Base-by-base conservation (phyloP, 257 asterid species). In the Lycium barbarum region DNA sequence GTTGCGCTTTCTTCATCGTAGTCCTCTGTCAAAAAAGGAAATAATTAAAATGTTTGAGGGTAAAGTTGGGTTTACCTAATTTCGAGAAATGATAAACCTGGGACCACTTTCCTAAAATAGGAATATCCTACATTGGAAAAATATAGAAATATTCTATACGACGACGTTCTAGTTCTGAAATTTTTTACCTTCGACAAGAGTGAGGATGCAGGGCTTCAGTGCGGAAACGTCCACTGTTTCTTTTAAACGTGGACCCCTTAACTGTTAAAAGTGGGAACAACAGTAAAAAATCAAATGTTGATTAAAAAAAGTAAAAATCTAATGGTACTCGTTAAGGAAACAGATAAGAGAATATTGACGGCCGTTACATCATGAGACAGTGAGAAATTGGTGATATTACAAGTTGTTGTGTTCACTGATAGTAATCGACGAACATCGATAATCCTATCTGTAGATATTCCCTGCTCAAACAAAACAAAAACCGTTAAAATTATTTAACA, bases 191-290 rank as follows among this genome's bases (percentile, higher is more conserved):
- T 95, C 98, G n/a, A 89, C 92, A 26, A 96, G 96, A 0, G 93
- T 90, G 79, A 96, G 98, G 87, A 88, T 63, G 90, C 95, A 93
- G 83, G 99, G 99, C 71, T 95, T 96, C 88, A 96, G 88, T 84
- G 99, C 98, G 88, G 98, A 89, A 65, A 96, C 93, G 92, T 96
- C 98, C 91, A 95, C 98, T 86, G 92, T 89, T 85, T 95, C 98
- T 85, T 93, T 96, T 83, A 96, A 90, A 54, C 90, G 96, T 87
- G 97, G 95, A 83, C 99, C 99, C 92, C 97, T 87, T 0, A 92
- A 92, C 99, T 96, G 86, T 57, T 73, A 3, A 84, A 83, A 36
- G 6, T 38, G 26, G 2, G 1, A 22, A 40, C 22, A n/a, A 55
- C 80, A 14, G 79, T 7, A 79, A 26, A 15, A 80, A 14, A 18